Percentiles rank a stretch among this genome's conserved stretches.
Conservation (phyloP, 139 green algal species). For the Mychonastes homosphaera region DNA sequence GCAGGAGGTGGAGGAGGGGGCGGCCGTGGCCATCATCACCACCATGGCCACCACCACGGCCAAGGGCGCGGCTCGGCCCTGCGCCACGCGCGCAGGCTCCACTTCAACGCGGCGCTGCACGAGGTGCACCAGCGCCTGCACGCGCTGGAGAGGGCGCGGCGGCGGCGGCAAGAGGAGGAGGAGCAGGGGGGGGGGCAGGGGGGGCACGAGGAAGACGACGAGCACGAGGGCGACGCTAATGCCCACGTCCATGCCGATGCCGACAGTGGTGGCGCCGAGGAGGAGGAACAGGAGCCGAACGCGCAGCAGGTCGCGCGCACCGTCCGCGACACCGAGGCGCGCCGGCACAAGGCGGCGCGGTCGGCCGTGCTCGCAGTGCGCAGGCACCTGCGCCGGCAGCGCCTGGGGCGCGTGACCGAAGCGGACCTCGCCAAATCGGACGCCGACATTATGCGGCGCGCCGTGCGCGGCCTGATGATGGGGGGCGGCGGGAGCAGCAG, state of each 20-base stretch:
- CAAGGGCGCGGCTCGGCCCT: too few species aligned
- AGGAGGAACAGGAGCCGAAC: too few species aligned
- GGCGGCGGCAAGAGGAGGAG: constrained; percentile 11
- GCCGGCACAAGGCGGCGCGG: background rate
- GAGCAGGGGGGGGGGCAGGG: background rate
- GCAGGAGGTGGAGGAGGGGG: too few species aligned
- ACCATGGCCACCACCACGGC: too few species aligned
- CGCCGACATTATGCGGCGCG: background rate
- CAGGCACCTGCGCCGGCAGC: background rate
- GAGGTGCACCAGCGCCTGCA: constrained; percentile 55
- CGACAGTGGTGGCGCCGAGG: background rate
- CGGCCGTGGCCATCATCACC: too few species aligned
- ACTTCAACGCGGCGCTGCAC: constrained; percentile 75
- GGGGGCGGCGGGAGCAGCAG: background rate
- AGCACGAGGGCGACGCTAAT: constrained; percentile 8
- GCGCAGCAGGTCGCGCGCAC: background rate
- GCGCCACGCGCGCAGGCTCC: too few species aligned
- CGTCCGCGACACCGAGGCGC: background rate
- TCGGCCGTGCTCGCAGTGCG: background rate
- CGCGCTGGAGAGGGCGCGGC: constrained; percentile 28
- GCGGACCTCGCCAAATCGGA: too few species aligned
- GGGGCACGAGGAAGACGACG: background rate
- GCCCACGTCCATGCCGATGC: background rate
- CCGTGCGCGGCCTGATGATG: background rate
- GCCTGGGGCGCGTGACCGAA: background rate